Percentiles rank a stretch among this genome's conserved stretches.
phyloP scores from a whole-genome alignment of 2,329 filamentous ascomycete genomes.

The Epichloe uncinata region DNA sequence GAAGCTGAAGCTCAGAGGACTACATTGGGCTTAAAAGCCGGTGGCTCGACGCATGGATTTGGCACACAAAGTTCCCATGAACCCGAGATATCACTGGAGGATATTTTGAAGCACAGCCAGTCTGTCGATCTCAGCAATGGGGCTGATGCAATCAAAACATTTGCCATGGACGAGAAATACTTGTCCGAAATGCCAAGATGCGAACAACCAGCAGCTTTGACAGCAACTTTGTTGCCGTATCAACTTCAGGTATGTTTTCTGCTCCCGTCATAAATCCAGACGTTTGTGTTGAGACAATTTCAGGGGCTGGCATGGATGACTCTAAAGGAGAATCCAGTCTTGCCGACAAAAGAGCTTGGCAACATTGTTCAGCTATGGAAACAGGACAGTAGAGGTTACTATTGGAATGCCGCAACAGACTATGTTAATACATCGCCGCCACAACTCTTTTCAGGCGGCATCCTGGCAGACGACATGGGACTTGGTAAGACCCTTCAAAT shows the following conservation, averaged over 20 bases:
- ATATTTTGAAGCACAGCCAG: conserved; percentile 53
- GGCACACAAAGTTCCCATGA: conserved; percentile 14
- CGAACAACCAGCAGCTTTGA: conserved; percentile 49
- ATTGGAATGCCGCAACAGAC: conserved; percentile 48
- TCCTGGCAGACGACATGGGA: conserved; percentile 84
- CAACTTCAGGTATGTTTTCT: conserved; percentile 44
- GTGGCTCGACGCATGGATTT: conserved; percentile 25
- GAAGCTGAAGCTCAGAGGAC: conserved; percentile 40
- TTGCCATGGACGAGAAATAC: conserved; percentile 57
- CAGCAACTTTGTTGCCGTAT: conserved; percentile 61
- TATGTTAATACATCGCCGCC: conserved; percentile 48
- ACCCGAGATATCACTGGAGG: conserved; percentile 39
- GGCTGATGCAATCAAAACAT: conserved; percentile 51
- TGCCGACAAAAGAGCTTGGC: conserved; percentile 44
- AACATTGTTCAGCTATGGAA: conserved; percentile 69
- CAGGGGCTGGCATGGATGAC: conserved; percentile 74
- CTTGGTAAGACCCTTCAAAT: conserved; percentile 80
- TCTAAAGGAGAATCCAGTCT: conserved; percentile 56
- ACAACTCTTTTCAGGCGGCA: conserved; percentile 61
- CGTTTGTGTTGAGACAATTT: conserved; percentile 10
- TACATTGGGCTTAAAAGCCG: conserved; percentile 25
- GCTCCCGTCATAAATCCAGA: background rate
- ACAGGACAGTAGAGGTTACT: conserved; percentile 31
- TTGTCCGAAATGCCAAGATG: conserved; percentile 61
- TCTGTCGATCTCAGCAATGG: conserved; percentile 53